Base-by-base conservation (phyloP, 108 stramenopile species). In the Pseudonitzschia multistriata region DNA sequence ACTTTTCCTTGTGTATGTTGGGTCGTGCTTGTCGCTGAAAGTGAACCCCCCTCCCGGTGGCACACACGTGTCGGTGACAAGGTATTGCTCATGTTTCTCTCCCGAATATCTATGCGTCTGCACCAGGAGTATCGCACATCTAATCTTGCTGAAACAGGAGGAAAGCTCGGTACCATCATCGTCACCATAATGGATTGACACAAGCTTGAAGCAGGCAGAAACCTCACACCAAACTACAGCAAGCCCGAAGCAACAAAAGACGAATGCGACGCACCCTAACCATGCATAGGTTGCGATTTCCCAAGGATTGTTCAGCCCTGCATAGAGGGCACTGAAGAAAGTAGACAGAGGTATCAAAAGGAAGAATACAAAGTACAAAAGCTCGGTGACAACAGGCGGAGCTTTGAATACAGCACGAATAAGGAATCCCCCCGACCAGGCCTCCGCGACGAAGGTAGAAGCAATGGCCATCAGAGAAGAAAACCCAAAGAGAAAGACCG, bases 401-500 rank as follows among this genome's bases (percentile, higher is more conserved):
- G 70, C 65, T 14, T 50, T n/a, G 53, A 79, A 74, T 29, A 69
- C 39, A 14, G 68, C 67, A 55, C 70, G 74, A 79, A 83, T 45
- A 57, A 83, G 30, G 29, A 22, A 49, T 66, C 82, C 74, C 73
- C 89, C 78, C 24, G 62, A 62, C 67, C 67, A 84, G 11, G 78
- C 63, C 48, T 90, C 89, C 8, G 60, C 13, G 0, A 84, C 81
- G 47, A 86, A 86, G 11, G 85, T 79, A 19, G 68, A 68, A 24
- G 83, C 86, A 61, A 90, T 76, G 33, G 83, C 81, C 81, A 90
- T 78, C 28, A 78, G 45, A 11, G 71, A 68, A 11, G 85, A 65
- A 62, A 90, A 69, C 17, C 83, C 83, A 64, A 79, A 82, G 6
- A 90, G 30, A 56, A 86, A 74, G 24, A 81, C 42, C 19, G 70